Evolutionary conservation across 106 monocot genomes (phyloP).

Genomic region (Acorus calamus): DNA sequence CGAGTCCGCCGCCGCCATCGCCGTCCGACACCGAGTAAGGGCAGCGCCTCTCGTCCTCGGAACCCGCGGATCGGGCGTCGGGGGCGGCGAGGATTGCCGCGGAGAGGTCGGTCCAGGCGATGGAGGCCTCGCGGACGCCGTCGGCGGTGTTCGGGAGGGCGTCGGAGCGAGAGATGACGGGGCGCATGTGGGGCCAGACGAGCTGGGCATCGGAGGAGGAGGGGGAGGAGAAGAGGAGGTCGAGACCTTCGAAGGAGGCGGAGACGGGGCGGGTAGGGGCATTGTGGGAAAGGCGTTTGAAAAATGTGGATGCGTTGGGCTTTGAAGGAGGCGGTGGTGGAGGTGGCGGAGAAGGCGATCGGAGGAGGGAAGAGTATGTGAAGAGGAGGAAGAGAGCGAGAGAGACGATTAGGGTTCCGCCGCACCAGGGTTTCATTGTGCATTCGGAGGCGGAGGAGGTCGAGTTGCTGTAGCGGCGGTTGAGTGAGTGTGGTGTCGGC

Average conservation of each 20-base stretch:
- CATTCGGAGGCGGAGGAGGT: too few relatives aligned
- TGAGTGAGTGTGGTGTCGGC: too few relatives aligned
- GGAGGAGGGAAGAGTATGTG: conserved; percentile 22
- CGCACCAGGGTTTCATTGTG: conserved; percentile 15
- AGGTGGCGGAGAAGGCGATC: neutral
- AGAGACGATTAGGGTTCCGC: conserved; percentile 31
- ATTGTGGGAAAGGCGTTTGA: conserved; percentile 15
- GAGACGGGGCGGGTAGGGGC: neutral
- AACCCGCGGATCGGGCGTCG: neutral
- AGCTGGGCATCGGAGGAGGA: neutral
- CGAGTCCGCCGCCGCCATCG: conserved; percentile 4
- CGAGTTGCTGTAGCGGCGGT: too few relatives aligned
- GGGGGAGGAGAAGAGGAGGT: neutral
- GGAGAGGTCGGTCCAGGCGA: conserved; percentile 35
- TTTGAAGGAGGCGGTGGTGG: neutral
- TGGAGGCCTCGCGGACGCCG: conserved; percentile 46
- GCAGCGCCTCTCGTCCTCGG: conserved; percentile 6
- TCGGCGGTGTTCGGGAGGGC: conserved; percentile 44
- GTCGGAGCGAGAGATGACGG: conserved; percentile 27
- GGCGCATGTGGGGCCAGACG: conserved; percentile 5
- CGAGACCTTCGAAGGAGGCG: conserved; percentile 26
- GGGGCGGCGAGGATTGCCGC: conserved; percentile 2
- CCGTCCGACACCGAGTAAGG: conserved; percentile 30
- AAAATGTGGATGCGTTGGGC: conserved; percentile 20
- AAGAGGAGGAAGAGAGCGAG: conserved; percentile 42